Conservation (phyloP, 257 asterid genomes). For the Verbena officinalis region DNA sequence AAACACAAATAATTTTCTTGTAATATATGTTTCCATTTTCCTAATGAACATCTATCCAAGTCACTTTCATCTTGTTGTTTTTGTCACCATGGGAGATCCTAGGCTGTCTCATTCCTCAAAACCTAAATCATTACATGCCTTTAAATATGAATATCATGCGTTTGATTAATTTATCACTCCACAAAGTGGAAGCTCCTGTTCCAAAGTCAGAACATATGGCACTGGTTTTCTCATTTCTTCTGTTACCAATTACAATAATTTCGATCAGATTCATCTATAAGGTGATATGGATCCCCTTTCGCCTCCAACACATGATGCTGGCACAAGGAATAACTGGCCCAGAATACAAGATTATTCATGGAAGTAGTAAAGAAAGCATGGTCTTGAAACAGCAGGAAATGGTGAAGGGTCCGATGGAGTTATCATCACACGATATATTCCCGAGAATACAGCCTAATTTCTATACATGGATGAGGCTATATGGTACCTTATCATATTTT, state of each 20-base stretch:
- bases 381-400: constrained; percentile 42
- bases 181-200: background rate
- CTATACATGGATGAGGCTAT: constrained; percentile 51
- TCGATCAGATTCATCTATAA: constrained; percentile 41
- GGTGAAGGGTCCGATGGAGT: constrained; percentile 44
- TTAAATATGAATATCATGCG: background rate
- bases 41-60: no score
- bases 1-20: no score
- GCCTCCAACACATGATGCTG: constrained; percentile 37
- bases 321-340: constrained; percentile 65
- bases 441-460: constrained; percentile 52
- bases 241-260: constrained; percentile 6
- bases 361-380: constrained; percentile 53
- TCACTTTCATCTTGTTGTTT: no score
- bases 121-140: background rate
- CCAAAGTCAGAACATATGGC: background rate
- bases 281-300: constrained; percentile 53
- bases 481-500: constrained; percentile 36
- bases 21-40: no score
- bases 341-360: constrained; percentile 44
- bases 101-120: no score
- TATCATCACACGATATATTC: constrained; percentile 60
- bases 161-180: background rate
- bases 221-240: constrained; percentile 24
- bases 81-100: no score